These are phyloP conservation scores for Mrakiaceae sp. DNA, from an alignment of 1,284 basidiomycete species.

Conservation along the genomic window DNA sequence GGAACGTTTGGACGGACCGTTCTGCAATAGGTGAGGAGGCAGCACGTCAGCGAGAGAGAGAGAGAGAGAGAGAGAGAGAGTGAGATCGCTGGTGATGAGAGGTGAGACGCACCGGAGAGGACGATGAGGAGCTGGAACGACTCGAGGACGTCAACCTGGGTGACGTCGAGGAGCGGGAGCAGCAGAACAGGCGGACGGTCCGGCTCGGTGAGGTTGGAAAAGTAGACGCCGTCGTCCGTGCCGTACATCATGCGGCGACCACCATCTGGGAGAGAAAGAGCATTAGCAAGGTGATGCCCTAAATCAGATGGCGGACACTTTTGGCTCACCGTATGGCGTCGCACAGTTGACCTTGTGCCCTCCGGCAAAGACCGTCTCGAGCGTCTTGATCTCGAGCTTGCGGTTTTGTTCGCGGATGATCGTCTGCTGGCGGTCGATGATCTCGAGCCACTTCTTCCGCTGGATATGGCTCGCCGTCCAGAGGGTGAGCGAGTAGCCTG, in stretches of 20 bases:
- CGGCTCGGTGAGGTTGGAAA: conserved; percentile 67
- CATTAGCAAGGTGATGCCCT: no score
- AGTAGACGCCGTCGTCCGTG: conserved; percentile 91
- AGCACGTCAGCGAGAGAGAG: neutral
- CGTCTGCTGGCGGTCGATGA: conserved; percentile 82
- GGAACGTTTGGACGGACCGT: conserved; percentile 91
- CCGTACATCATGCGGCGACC: conserved; percentile 88
- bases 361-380: conserved; percentile 80
- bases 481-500: conserved; percentile 82
- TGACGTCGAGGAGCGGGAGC: conserved; percentile 75
- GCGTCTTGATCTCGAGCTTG: conserved; percentile 74
- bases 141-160: conserved; percentile 92
- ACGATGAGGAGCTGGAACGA: conserved; percentile 84
- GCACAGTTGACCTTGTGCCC: conserved; percentile 83
- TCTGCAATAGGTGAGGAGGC: conserved; percentile 41
- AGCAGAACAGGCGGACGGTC: conserved; percentile 81
- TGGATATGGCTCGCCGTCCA: conserved; percentile 81
- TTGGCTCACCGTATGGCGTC: conserved; percentile 74
- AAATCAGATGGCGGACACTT: neutral
- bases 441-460: conserved; percentile 90
- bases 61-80: neutral
- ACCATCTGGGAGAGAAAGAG: conserved; percentile 44
- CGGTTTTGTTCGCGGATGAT: conserved; percentile 68
- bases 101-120: conserved; percentile 57
- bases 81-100: neutral